Evolutionary conservation across 306 rosid genomes (phyloP), one percentile per base, ranked within the genome.

Genomic region (Fragaria iinumae): DNA sequence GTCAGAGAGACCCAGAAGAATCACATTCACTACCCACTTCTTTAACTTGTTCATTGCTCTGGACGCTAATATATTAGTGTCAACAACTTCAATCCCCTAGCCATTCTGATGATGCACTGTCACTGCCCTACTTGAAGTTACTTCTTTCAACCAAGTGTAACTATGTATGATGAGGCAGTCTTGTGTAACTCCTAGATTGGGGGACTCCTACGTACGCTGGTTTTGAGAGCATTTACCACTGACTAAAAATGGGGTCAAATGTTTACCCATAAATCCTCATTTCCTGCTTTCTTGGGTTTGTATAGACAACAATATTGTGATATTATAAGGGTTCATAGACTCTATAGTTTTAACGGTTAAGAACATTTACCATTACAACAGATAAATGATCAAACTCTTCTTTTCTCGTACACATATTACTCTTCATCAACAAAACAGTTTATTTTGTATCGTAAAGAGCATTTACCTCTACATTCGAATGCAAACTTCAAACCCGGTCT

Each of bases 1-100:
- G 69, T 32, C 81, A 77, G 81, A 77, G 27, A 41, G 0, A 25
- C 75, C 68, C 63, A 56, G 47, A 23, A 67, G 75, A 67, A 80
- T 74, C 83, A 45, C n/a, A 41, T 36, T 65, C 69, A 36, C 47
- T 34, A 38, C 71, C 32, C 6, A 49, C 45, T 73, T 56, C 10
- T 43, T 20, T 32, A 49, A 10, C 29, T 32, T 29, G 71, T 70
- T 52, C 50, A 27, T 39, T 27, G 17, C 83, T 66, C 38, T 55
- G 79, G 63, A 66, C 34, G 53, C 59, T 53, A 55, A 67, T 73
- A 41, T 21, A 73, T 44, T 74, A 74, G 25, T 74, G n/a, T 16
- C 36, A 43, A 11, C 11, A 41, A 17, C 48, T 32, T 38, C 25
- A 36, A 17, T 34, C 45, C 69, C 45, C 18, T 59, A 14, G 52